These are phyloP conservation scores for Begonia loranthoides DNA, from an alignment of 306 rosid species.

Conservation along the genomic window DNA sequence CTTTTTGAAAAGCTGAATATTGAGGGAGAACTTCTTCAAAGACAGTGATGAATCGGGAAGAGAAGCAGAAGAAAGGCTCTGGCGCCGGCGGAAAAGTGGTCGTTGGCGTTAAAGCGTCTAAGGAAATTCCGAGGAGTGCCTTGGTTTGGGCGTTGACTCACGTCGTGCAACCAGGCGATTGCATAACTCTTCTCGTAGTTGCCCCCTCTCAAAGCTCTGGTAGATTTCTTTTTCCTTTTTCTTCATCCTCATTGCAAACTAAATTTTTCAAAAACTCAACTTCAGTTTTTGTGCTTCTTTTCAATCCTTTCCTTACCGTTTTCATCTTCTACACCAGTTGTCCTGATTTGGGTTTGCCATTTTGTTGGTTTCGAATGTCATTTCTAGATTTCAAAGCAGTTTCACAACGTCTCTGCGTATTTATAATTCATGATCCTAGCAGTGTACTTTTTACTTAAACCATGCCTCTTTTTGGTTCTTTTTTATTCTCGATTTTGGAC, in stretches of 20 bases:
- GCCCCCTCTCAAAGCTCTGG: constrained; percentile 86
- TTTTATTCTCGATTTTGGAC: too few relatives aligned
- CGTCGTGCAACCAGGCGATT: constrained; percentile 97
- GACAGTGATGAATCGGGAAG: constrained; percentile 52
- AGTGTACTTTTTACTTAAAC: too few relatives aligned
- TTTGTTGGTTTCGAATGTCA: too few relatives aligned
- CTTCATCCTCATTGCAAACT: not conserved
- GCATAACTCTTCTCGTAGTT: constrained; percentile 86
- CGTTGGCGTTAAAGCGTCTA: constrained; percentile 88
- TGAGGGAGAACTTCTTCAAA: constrained; percentile 10
- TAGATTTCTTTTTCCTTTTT: constrained; percentile 11
- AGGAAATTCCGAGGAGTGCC: constrained; percentile 89
- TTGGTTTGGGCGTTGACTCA: constrained; percentile 93
- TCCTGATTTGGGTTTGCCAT: too few relatives aligned
- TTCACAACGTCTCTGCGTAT: too few relatives aligned
- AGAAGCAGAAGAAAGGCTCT: constrained; percentile 63
- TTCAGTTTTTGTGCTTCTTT: too few relatives aligned
- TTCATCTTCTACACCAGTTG: too few relatives aligned
- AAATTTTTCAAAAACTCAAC: too few relatives aligned
- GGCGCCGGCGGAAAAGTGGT: constrained; percentile 81
- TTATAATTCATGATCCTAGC: too few relatives aligned
- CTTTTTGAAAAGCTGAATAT: constrained; percentile 22
- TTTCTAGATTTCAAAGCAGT: too few relatives aligned
- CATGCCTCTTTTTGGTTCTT: too few relatives aligned
- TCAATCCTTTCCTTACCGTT: too few relatives aligned